phyloP scores from a whole-genome alignment of 768 basidiomycete genomes.

The Daedaleopsis sinensis region DNA sequence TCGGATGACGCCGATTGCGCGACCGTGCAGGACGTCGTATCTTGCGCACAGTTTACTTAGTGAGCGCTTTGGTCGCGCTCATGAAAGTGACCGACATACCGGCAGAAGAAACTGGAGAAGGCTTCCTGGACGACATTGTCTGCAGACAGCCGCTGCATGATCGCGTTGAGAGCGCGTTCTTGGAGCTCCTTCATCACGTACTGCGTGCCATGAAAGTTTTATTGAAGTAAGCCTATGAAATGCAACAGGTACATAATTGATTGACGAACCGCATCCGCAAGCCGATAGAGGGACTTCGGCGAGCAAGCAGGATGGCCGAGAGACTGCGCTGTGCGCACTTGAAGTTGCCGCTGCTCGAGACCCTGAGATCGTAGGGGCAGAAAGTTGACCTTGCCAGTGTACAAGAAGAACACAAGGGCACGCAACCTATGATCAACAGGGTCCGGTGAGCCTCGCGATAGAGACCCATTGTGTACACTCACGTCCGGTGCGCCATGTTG shows the following conservation, averaged over 20 bases:
- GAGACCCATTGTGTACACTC: background rate
- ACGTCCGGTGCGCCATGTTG: constrained; percentile 25
- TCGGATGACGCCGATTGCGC: background rate
- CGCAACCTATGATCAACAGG: constrained; percentile 35
- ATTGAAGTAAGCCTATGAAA: background rate
- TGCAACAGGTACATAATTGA: too few relatives aligned
- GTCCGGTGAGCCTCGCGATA: background rate
- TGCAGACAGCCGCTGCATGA: constrained; percentile 9
- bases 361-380: constrained; percentile 30
- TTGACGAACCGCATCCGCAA: constrained; percentile 21
- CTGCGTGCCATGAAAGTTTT: constrained; percentile 1
- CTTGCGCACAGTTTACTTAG: background rate
- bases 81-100: constrained; percentile 17
- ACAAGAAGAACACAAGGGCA: constrained; percentile 42
- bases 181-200: constrained; percentile 22
- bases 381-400: constrained; percentile 38
- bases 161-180: constrained; percentile 11
- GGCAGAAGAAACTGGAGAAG: constrained; percentile 25
- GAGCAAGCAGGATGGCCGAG: constrained; percentile 4
- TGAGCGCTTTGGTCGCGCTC: background rate
- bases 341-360: background rate
- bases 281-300: constrained; percentile 22
- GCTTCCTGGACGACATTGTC: constrained; percentile 30
- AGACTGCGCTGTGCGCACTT: background rate
- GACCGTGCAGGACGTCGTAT: background rate